Evolutionary conservation across 2,329 filamentous ascomycete species (phyloP), one percentile per base, ranked within the genome.

Genomic region (Graphilbum sp.): DNA sequence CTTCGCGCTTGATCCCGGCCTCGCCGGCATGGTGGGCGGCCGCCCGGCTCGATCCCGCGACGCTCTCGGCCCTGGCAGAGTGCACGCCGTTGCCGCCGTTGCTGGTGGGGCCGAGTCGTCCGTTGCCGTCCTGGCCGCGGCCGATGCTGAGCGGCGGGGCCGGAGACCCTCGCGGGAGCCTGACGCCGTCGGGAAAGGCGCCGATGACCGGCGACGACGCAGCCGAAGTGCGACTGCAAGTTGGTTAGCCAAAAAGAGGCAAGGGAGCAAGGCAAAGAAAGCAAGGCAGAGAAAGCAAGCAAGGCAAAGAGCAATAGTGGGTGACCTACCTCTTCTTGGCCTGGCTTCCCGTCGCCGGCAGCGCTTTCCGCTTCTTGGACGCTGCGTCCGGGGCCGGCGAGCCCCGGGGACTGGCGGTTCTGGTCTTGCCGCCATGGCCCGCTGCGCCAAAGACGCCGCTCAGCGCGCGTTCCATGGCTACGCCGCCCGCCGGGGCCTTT

Each of bases 161-260:
- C 21, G 80, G 79, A 31, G 78, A 82, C 38, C 51, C 63, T 45
- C 61, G 65, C 47, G 54, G 62, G 38, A 54, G 57, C 46, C 59
- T 65, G 45, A 67, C 67, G 2, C 59, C 62, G 47, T 85, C 81
- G 20, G 73, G 68, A 41, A 84, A 72, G n/a, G 68, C 70, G 35
- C 73, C 69, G 35, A 82, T 64, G 34, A 86, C 67, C 16, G 84
- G 83, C 1, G 86, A 88, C 2, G 84, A 79, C n/a, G 75, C 71
- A 45, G 79, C 63, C 3, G 76, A 77, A 16, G 81, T 75, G 1
- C 41, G 42, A 23, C 41, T 46, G 32, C 52, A 49, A 32, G 52
- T 54, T 39, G 21, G 36, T 16, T 8, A 16, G 21, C 21, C 5
- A 24, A 24, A 24, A 24, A 6, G 21, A 24, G 21, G 5, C 5